Evolutionary conservation across 2,329 filamentous ascomycete genomes (phyloP).

Genomic region (Sporothrix brunneoviolacea): DNA sequence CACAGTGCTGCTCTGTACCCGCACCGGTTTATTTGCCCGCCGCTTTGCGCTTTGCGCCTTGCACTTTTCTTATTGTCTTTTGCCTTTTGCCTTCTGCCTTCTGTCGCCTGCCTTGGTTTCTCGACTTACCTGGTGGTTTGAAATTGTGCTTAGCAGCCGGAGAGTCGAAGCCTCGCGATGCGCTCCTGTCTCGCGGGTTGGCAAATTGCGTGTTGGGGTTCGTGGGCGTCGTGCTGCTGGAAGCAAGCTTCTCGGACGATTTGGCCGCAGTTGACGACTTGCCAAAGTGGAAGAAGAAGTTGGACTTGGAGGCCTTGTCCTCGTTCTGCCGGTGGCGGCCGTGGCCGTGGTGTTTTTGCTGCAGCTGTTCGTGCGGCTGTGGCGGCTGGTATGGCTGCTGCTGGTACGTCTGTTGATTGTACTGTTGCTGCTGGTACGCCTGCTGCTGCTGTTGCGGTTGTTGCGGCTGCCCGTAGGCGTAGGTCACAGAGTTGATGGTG

Average conservation of each 20-base stretch:
- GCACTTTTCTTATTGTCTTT: not conserved
- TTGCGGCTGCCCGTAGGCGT: slow-evolving; percentile 20
- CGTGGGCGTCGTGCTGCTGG: not conserved
- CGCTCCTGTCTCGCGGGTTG: slow-evolving; percentile 32
- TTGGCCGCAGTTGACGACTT: slow-evolving; percentile 34
- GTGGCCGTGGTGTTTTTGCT: slow-evolving; percentile 21
- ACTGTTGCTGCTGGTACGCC: not conserved
- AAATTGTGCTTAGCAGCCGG: slow-evolving; percentile 24
- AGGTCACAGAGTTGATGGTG: slow-evolving; percentile 18
- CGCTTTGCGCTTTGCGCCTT: too few relatives aligned
- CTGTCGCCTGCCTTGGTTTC: too few relatives aligned
- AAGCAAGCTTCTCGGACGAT: slow-evolving; percentile 29
- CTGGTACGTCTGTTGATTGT: slow-evolving; percentile 10
- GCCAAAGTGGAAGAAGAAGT: slow-evolving; percentile 45
- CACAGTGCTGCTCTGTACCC: not conserved
- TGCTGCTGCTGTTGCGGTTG: slow-evolving; percentile 20
- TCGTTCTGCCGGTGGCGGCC: slow-evolving; percentile 27
- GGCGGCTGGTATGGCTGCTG: slow-evolving; percentile 21
- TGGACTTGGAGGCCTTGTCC: slow-evolving; percentile 39
- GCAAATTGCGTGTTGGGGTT: slow-evolving; percentile 26
- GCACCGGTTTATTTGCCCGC: not conserved
- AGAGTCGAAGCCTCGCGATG: slow-evolving; percentile 32
- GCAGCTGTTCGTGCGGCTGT: slow-evolving; percentile 21
- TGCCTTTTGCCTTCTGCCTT: not conserved
- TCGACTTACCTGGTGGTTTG: slow-evolving; percentile 26